Percentiles rank a stretch among this genome's conserved stretches.
These are phyloP conservation scores for Elaeis guineensis DNA, from an alignment of 176 grass and related monocot genomes.

Conservation along the genomic window DNA sequence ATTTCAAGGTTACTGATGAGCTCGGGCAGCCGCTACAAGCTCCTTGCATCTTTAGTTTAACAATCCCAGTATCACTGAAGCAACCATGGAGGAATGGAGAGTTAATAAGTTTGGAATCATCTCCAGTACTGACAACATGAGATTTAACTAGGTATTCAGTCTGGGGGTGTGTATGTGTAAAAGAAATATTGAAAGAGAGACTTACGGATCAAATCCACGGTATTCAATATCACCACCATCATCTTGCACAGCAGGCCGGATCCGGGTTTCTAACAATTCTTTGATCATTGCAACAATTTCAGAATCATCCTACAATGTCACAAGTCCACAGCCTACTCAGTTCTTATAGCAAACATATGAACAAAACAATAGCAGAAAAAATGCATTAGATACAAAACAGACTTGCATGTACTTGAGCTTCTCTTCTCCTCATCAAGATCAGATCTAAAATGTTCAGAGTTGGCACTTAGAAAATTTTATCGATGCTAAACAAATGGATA, in stretches of 20 bases:
- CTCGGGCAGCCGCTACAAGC: slow-evolving; percentile 96
- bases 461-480: too few relatives aligned
- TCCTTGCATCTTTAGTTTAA: slow-evolving; percentile 97
- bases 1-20: slow-evolving; percentile 92
- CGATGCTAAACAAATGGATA: too few relatives aligned
- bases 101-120: neutral
- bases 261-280: slow-evolving; percentile 89
- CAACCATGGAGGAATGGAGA: slow-evolving; percentile 7
- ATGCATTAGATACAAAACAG: too few relatives aligned
- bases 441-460: too few relatives aligned
- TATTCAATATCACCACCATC: slow-evolving; percentile 98
- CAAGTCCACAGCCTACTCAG: too few relatives aligned
- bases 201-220: slow-evolving; percentile 70
- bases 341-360: too few relatives aligned
- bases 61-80: slow-evolving; percentile 64
- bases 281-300: slow-evolving; percentile 99
- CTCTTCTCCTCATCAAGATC: too few relatives aligned
- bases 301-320: slow-evolving; percentile 72
- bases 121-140: too few relatives aligned
- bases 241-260: slow-evolving; percentile 95
- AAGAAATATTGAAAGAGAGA: neutral
- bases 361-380: too few relatives aligned
- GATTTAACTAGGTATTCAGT: too few relatives aligned
- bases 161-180: too few relatives aligned
- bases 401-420: too few relatives aligned